Evolutionary conservation across 139 green algal genomes (phyloP), one percentile per base, ranked within the genome.

Genomic region (Micractinium conductrix): DNA sequence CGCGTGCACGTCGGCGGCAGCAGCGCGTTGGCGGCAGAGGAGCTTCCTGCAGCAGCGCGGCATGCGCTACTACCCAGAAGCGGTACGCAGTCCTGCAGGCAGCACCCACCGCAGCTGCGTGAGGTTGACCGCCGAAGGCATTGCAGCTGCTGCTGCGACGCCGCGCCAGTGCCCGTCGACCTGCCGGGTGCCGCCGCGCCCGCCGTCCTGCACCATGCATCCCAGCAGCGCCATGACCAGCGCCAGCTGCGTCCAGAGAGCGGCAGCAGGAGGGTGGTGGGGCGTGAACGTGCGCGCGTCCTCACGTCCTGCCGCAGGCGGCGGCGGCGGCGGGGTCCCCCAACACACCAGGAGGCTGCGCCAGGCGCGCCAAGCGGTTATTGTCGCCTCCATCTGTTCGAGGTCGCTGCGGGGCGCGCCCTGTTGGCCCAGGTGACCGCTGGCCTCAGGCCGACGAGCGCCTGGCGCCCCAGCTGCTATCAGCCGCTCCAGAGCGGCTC

Each of bases 71-170:
- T 44, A 2, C 2, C n/a, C 21, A 22, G 14, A 72, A 12, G 33
- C n/a, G 9, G 28, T 16, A 26, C 8, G 65, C 65, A 8, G 53
- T 4, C 35, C 28, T 12, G n/a, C 40, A 42, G 3, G 40, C 71
- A 37, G 40, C 50, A 85, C 53, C 70, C 55, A 73, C 70, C 50
- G 55, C 10, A 75, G 53, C 45, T 80, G 26, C 10, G 81, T 73
- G 38, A 80, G 53, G 81, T 85, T 80, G 17, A 73, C 4, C 40
- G 76, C 26, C 58, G 16, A 43, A 8, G 9, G 40, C 6, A 38
- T 28, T 1, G 5, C 38, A 80, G 35, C 44, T 33, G 33, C 43
- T 24, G 30, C 26, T 79, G 73, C 22, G 42, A 14, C 70, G 53
- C 70, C 42, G n/a, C 58, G 38, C 65, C 65, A 62, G 24, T 19